These are phyloP conservation scores for Priceomyces haplophilus DNA, from an alignment of 805 yeast genomes.

Conservation along the genomic window DNA sequence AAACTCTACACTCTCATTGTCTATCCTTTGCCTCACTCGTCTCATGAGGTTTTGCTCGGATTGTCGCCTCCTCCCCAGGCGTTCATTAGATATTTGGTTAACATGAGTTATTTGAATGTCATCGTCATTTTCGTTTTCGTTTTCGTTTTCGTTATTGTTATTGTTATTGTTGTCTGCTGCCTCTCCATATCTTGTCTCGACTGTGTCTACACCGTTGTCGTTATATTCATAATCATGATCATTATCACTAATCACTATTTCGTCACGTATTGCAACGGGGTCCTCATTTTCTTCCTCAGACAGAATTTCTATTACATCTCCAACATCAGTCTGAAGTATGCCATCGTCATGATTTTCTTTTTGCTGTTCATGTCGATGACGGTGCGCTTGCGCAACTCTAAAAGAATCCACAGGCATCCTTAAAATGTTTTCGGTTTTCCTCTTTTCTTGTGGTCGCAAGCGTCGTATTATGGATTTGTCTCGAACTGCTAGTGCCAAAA, in stretches of 20 bases:
- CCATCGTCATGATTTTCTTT: neutral
- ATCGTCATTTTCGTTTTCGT: conserved; percentile 11
- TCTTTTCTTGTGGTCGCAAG: neutral
- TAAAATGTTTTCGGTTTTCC: neutral
- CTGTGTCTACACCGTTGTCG: neutral
- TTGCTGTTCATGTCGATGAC: neutral
- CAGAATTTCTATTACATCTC: conserved; percentile 13
- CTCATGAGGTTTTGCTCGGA: conserved; percentile 1
- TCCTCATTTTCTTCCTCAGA: conserved; percentile 16
- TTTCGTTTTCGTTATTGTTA: neutral
- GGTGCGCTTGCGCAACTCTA: neutral
- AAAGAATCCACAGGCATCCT: conserved; percentile 2
- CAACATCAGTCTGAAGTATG: conserved; percentile 5
- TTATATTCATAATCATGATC: conserved; percentile 1
- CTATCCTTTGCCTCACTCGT: conserved; percentile 9
- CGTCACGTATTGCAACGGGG: conserved; percentile 15
- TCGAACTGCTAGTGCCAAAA: neutral
- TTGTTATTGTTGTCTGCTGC: neutral
- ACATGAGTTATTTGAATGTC: conserved; percentile 18
- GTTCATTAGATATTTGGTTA: conserved; percentile 3
- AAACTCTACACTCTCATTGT: conserved; percentile 19
- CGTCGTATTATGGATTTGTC: neutral
- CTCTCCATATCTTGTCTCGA: neutral
- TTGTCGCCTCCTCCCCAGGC: neutral
- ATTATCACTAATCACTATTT: conserved; percentile 19